A percentile compares a stretch with the other conserved stretches of the same genome.
Conservation (phyloP, 495 filamentous ascomycete species). For the Neurospora sp. region DNA sequence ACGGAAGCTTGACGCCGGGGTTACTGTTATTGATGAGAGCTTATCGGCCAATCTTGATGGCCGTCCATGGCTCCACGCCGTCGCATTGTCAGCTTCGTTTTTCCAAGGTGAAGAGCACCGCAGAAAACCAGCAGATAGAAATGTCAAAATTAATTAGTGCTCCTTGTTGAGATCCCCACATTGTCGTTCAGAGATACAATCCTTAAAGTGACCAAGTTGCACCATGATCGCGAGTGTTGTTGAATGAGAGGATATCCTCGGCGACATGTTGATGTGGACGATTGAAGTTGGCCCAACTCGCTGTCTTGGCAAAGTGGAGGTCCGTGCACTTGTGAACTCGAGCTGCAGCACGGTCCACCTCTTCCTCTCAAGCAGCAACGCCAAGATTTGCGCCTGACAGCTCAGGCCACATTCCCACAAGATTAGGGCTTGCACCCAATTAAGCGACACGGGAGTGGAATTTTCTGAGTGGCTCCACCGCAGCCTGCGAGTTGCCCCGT, state of each 20-base stretch:
- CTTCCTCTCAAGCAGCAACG: not conserved
- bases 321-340: not conserved
- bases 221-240: not conserved
- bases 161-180: no score
- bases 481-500: no score
- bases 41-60: not conserved
- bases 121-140: no score
- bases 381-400: slow-evolving; percentile 3
- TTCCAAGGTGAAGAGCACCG: no score
- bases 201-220: no score
- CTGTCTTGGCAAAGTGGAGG: not conserved
- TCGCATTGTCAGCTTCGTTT: no score
- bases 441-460: slow-evolving; percentile 14
- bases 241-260: not conserved
- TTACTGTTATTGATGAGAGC: no score
- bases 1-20: not conserved
- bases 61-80: no score
- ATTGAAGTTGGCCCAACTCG: not conserved
- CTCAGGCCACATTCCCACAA: slow-evolving; percentile 3
- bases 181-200: no score
- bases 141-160: no score
- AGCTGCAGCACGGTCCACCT: not conserved
- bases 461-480: slow-evolving; percentile 21
- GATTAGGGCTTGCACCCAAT: slow-evolving; percentile 26
- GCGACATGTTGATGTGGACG: not conserved